These are phyloP conservation scores for Boletus semigastroideus DNA, from an alignment of 1,284 basidiomycete genomes.

Conservation along the genomic window DNA sequence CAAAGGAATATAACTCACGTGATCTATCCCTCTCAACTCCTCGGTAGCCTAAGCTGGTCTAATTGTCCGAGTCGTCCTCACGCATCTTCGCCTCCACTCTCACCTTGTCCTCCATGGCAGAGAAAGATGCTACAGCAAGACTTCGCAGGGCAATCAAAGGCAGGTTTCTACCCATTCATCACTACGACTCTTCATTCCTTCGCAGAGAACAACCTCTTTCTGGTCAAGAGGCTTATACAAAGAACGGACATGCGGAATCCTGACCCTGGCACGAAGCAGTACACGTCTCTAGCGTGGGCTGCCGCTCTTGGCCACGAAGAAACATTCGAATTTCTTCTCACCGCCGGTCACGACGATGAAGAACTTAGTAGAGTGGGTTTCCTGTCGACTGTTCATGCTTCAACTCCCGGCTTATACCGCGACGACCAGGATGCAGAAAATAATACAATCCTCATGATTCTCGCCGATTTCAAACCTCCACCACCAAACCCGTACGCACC, in stretches of 20 bases:
- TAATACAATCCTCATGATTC: constrained; percentile 86
- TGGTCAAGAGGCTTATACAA: constrained; percentile 80
- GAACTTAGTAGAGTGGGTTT: constrained; percentile 80
- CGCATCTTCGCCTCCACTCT: constrained; percentile 17
- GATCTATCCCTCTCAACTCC: constrained; percentile 15
- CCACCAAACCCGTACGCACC: constrained; percentile 47
- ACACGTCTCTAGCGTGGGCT: constrained; percentile 88
- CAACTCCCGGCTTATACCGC: constrained; percentile 12
- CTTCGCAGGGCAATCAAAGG: constrained; percentile 81
- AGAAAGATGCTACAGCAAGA: constrained; percentile 74
- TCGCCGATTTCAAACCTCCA: constrained; percentile 72
- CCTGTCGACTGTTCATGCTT: constrained; percentile 3
- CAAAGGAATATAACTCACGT: constrained; percentile 34
- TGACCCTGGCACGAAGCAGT: constrained; percentile 69
- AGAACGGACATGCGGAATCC: constrained; percentile 87
- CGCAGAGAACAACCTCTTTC: constrained; percentile 87
- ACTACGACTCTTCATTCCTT: constrained; percentile 13
- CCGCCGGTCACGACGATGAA: constrained; percentile 84
- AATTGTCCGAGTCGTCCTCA: constrained; percentile 29
- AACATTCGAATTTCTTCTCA: constrained; percentile 85
- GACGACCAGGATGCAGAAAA: constrained; percentile 75
- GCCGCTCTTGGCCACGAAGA: constrained; percentile 83
- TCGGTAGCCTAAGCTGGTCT: constrained; percentile 8
- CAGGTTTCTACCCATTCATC: constrained; percentile 26
- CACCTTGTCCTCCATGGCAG: constrained; percentile 55